A percentile compares a stretch with the other conserved stretches of the same genome.
These are phyloP conservation scores for Aspergillus luchuensis DNA, from an alignment of 2,329 filamentous ascomycete species.

Conservation along the genomic window DNA sequence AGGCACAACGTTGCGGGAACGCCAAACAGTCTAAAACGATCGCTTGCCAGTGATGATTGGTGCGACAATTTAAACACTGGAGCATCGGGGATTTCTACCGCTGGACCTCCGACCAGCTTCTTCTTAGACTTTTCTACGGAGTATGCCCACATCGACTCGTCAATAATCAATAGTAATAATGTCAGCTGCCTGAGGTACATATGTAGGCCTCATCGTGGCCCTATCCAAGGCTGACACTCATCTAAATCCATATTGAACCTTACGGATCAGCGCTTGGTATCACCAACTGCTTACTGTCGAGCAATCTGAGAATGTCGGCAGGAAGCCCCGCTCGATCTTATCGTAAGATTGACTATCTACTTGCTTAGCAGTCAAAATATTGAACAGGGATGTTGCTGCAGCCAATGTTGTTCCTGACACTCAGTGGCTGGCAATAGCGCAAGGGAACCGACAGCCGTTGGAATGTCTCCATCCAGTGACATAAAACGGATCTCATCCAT, in stretches of 20 bases:
- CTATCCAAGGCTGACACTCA: not conserved
- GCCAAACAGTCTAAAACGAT: not conserved
- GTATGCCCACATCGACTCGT: too few relatives aligned
- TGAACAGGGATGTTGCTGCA: not conserved
- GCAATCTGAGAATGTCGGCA: too few relatives aligned
- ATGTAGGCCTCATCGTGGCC: not conserved
- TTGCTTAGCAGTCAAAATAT: not conserved
- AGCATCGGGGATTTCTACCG: conserved; percentile 2
- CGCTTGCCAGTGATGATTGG: not conserved
- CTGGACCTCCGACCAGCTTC: not conserved
- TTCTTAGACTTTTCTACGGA: too few relatives aligned
- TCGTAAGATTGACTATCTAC: not conserved
- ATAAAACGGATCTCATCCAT: not conserved
- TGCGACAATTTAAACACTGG: not conserved
- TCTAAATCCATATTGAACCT: not conserved
- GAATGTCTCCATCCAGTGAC: not conserved
- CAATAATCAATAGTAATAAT: too few relatives aligned
- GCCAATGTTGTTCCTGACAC: not conserved
- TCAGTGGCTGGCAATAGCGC: not conserved
- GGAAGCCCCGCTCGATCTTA: not conserved
- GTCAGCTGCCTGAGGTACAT: not conserved
- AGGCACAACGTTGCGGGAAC: conserved; percentile 1
- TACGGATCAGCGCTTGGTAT: not conserved
- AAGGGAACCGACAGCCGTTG: not conserved
- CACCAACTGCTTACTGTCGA: not conserved